These are phyloP conservation scores for Phytophthora syringae DNA, from an alignment of 352 stramenopile genomes.

Conservation along the genomic window DNA sequence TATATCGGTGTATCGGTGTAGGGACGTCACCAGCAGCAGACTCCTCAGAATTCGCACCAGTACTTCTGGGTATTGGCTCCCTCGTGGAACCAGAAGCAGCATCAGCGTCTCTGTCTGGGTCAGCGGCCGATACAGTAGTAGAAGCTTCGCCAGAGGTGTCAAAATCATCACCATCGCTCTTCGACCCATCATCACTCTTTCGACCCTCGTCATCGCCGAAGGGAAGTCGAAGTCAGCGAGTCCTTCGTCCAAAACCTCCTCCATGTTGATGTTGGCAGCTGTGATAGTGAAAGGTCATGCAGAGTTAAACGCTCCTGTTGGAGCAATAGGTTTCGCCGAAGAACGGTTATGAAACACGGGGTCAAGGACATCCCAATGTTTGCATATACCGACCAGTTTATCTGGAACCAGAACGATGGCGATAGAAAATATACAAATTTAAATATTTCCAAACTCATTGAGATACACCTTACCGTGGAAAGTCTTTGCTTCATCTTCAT, in stretches of 20 bases:
- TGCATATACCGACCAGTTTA: slow-evolving; percentile 14
- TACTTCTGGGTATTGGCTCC: too few species aligned
- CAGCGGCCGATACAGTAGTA: too few species aligned
- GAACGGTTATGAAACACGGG: slow-evolving; percentile 13
- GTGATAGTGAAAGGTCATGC: background rate
- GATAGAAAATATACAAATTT: too few species aligned
- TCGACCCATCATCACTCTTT: too few species aligned
- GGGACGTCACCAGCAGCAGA: too few species aligned
- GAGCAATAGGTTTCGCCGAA: slow-evolving; percentile 6
- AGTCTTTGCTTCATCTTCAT: slow-evolving; percentile 9
- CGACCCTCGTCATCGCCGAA: background rate
- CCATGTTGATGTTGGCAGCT: background rate
- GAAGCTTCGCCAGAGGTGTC: too few species aligned
- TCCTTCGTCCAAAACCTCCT: background rate
- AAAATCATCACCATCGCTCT: too few species aligned
- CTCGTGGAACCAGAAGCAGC: too few species aligned
- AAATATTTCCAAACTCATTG: background rate
- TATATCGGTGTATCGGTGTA: too few species aligned
- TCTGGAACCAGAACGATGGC: background rate
- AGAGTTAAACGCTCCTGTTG: slow-evolving; percentile 5
- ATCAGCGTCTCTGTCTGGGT: too few species aligned
- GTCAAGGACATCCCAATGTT: slow-evolving; percentile 12
- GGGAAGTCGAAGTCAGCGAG: background rate
- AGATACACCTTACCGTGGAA: slow-evolving; percentile 7
- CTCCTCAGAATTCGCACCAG: too few species aligned